Base-by-base conservation (phyloP, 2,329 filamentous ascomycete species). In the Blastomyces emzantsi region DNA sequence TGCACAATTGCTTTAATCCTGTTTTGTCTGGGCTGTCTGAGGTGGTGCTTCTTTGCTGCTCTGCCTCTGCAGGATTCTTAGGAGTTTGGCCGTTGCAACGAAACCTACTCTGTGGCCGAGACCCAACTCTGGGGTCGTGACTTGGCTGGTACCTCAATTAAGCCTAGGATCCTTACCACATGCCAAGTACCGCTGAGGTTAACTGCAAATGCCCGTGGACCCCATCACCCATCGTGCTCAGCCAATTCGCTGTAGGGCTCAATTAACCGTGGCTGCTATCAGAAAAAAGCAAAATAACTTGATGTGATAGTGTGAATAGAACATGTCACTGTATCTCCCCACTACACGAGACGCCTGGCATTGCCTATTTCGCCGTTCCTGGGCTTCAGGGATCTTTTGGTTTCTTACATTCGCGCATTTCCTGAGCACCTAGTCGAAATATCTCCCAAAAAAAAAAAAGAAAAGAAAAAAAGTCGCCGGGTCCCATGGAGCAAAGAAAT, bases 91-190 rank as follows among this genome's bases (percentile, higher is more conserved):
- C 36, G 36, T 43, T 47, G 56, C 33, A 25, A 28, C 36, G n/a
- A 59, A 36, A 33, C 28, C 52, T n/a, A 36, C 7, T 30, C 22
- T 55, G 7, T 36, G 52, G 52, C 52, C 52, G 52, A 55, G 52
- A 55, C 52, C 30, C 52, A 36, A 55, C 17, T 43, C 22, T 36
- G 36, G 54, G 54, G 55, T 25, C 30, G 41, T 60, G 58, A 60
- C 58, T 17, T 60, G 39, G 58, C 41, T 25, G 58, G 45, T 60
- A 60, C 58, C 30, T 13, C 43, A 2, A 15, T 25, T n/a, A 11
- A n/a, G 43, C 58, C 41, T 25, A 49, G 36, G 17, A 22, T 43
- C 19, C 36, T 4, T 3, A 13, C 55, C 8, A 15, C 2, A 17
- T 25, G 36, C 6, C 11, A 57, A 57, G 55, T 57, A 57, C 55